Evolutionary conservation across 768 basidiomycete species (phyloP).

Genomic region (Lactifluus pinguis): DNA sequence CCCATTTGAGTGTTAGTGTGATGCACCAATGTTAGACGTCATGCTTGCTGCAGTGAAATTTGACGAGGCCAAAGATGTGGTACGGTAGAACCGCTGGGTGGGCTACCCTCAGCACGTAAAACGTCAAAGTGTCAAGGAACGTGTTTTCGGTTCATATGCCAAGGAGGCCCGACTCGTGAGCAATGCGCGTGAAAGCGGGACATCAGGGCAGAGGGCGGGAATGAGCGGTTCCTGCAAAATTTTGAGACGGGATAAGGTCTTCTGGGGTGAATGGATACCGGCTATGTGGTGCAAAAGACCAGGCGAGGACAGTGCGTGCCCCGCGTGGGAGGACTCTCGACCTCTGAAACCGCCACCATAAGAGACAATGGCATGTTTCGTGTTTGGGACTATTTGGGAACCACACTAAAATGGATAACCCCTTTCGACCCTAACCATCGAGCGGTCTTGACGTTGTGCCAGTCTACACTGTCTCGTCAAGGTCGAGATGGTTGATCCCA

Average conservation of each 20-base stretch:
- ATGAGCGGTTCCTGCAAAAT: neutral
- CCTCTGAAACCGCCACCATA: too few relatives aligned
- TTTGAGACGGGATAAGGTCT: neutral
- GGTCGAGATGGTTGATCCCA: too few relatives aligned
- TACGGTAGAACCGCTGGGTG: neutral
- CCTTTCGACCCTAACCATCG: too few relatives aligned
- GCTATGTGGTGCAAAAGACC: neutral
- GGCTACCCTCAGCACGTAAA: too few relatives aligned
- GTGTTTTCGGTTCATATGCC: neutral
- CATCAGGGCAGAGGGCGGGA: neutral
- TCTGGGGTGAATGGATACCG: neutral
- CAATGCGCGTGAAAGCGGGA: neutral
- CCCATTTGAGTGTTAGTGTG: neutral
- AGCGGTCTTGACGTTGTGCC: too few relatives aligned
- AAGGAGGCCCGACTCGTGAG: neutral
- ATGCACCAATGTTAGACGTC: neutral
- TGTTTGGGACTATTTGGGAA: too few relatives aligned
- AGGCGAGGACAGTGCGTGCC: neutral
- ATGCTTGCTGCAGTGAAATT: neutral
- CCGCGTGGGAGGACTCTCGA: neutral
- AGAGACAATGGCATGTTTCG: too few relatives aligned
- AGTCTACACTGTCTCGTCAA: too few relatives aligned
- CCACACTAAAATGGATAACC: too few relatives aligned
- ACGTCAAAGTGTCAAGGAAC: too few relatives aligned
- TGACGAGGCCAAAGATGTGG: neutral